Percentiles rank a stretch among this genome's conserved stretches.
These are phyloP conservation scores for Penicillium simplicissimum DNA, from an alignment of 495 filamentous ascomycete species.

Conservation along the genomic window DNA sequence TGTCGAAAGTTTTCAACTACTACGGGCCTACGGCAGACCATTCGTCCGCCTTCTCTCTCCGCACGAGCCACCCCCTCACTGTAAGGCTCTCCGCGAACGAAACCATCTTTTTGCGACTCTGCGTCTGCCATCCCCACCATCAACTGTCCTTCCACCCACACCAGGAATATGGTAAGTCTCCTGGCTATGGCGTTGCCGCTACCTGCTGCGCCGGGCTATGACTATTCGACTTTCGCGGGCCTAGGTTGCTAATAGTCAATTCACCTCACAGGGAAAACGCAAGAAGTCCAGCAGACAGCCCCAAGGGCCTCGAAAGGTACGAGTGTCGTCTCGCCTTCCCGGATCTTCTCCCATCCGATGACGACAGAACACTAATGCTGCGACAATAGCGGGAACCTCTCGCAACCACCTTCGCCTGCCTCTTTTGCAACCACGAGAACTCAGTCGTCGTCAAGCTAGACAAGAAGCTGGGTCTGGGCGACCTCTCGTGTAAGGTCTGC, in stretches of 20 bases:
- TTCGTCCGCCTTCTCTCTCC: slow-evolving; percentile 23
- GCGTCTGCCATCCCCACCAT: neutral
- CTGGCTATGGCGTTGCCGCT: neutral
- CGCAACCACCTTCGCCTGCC: slow-evolving; percentile 86
- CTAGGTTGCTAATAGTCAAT: neutral
- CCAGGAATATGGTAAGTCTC: slow-evolving; percentile 22
- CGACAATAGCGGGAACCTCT: slow-evolving; percentile 73
- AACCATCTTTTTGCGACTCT: slow-evolving; percentile 3
- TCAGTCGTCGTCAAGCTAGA: slow-evolving; percentile 86
- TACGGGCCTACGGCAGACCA: slow-evolving; percentile 13
- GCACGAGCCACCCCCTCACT: slow-evolving; percentile 22
- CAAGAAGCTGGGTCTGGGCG: slow-evolving; percentile 83
- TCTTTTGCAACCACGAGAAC: slow-evolving; percentile 98
- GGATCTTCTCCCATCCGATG: neutral
- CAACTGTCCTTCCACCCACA: neutral
- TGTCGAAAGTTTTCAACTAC: neutral
- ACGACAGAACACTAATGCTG: slow-evolving; percentile 4
- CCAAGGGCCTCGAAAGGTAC: slow-evolving; percentile 78
- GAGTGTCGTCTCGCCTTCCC: neutral
- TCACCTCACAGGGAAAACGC: slow-evolving; percentile 72
- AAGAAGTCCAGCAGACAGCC: slow-evolving; percentile 91
- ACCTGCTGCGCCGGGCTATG: neutral
- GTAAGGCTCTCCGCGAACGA: slow-evolving; percentile 1
- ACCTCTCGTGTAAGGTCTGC: slow-evolving; percentile 87
- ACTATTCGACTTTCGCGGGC: neutral